These are phyloP conservation scores for Lecanicillium sp. DNA, from an alignment of 2,329 filamentous ascomycete species.

Conservation along the genomic window DNA sequence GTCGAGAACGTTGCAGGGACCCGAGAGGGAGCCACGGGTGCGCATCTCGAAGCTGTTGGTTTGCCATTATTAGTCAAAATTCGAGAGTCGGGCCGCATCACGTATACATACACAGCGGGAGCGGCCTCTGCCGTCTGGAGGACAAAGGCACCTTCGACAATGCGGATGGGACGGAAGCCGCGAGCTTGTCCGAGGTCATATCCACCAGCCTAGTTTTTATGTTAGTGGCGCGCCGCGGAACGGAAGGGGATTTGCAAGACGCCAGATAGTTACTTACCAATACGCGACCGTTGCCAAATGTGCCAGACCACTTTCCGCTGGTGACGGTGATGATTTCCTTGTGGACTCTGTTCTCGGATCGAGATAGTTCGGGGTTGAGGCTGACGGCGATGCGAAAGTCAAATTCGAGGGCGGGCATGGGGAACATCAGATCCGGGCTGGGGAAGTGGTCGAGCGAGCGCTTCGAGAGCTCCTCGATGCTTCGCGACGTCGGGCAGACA, in stretches of 20 bases:
- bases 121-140: constrained; percentile 41
- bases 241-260: no score
- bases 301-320: constrained; percentile 41
- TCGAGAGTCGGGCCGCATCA: background rate
- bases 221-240: background rate
- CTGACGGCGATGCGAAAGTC: constrained; percentile 46
- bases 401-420: constrained; percentile 40
- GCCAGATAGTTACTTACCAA: constrained; percentile 28
- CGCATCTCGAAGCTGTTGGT: constrained; percentile 35
- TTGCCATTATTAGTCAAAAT: background rate
- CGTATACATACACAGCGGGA: constrained; percentile 40
- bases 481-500: constrained; percentile 18
- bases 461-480: constrained; percentile 33
- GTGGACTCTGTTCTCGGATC: constrained; percentile 37
- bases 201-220: constrained; percentile 30
- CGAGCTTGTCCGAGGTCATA: constrained; percentile 37
- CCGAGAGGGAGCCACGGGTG: constrained; percentile 42
- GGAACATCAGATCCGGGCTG: constrained; percentile 37
- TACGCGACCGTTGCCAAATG: constrained; percentile 43
- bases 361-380: constrained; percentile 37
- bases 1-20: constrained; percentile 38
- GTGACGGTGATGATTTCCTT: constrained; percentile 45
- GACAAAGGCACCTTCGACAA: constrained; percentile 44
- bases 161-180: constrained; percentile 35
- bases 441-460: constrained; percentile 35